Evolutionary conservation across 768 basidiomycete species (phyloP).

Genomic region (Mycena chlorophos): DNA sequence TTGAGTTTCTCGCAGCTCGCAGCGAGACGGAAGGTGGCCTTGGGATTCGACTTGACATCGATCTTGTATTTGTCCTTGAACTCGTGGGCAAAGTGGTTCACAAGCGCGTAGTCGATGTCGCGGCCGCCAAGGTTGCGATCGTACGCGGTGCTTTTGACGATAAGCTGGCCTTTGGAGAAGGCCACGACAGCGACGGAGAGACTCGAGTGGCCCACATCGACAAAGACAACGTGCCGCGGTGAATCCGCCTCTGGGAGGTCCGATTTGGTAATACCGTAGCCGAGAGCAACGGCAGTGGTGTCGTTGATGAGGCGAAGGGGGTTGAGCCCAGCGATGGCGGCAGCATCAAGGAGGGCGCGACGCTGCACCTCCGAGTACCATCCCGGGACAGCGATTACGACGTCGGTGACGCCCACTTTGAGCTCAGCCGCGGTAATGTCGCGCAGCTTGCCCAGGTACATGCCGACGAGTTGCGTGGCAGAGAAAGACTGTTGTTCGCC

Average conservation of each 20-base stretch:
- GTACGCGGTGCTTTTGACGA: slow-evolving; percentile 84
- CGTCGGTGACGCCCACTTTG: slow-evolving; percentile 82
- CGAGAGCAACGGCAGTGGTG: slow-evolving; percentile 91
- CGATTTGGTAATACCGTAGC: slow-evolving; percentile 98
- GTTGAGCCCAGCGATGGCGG: slow-evolving; percentile 86
- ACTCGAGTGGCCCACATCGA: slow-evolving; percentile 93
- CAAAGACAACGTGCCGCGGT: slow-evolving; percentile 87
- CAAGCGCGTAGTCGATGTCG: slow-evolving; percentile 91
- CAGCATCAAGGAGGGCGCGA: slow-evolving; percentile 86
- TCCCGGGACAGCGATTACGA: slow-evolving; percentile 94
- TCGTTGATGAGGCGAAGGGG: slow-evolving; percentile 96
- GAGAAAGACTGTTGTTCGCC: slow-evolving; percentile 81
- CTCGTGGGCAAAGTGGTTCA: slow-evolving; percentile 84
- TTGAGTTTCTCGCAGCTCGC: slow-evolving; percentile 93
- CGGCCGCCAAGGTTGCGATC: slow-evolving; percentile 94
- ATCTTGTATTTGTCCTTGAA: slow-evolving; percentile 99
- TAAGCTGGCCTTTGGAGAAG: slow-evolving; percentile 91
- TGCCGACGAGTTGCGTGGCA: slow-evolving; percentile 87
- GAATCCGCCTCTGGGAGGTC: slow-evolving; percentile 86
- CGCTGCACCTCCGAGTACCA: slow-evolving; percentile 97
- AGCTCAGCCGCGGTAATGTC: slow-evolving; percentile 86
- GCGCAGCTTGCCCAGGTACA: slow-evolving; percentile 87
- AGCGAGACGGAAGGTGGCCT: slow-evolving; percentile 88
- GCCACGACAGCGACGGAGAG: slow-evolving; percentile 86
- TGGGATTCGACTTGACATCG: slow-evolving; percentile 87